A percentile compares a stretch with the other conserved stretches of the same genome.
phyloP scores from a whole-genome alignment of 129 eudicot genomes.

The Centella asiatica region DNA sequence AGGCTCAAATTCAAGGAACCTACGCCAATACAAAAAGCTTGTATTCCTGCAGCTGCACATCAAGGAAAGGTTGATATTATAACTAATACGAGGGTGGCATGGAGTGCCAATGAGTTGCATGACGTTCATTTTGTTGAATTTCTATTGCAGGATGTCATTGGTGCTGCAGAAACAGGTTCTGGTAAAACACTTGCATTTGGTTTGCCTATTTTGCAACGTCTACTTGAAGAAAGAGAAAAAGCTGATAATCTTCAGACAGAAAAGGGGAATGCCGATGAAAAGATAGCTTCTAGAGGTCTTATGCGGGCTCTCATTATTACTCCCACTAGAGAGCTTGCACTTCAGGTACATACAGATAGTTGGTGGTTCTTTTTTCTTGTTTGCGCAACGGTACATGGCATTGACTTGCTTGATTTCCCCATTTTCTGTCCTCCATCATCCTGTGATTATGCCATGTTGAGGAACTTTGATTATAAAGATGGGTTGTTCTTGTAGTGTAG shows the following conservation, averaged over 20 bases:
- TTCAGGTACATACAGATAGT: slow-evolving; percentile 50
- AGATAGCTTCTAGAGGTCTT: slow-evolving; percentile 47
- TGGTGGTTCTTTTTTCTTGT: slow-evolving; percentile 4
- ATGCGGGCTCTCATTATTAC: slow-evolving; percentile 86
- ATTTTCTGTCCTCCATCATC: background rate
- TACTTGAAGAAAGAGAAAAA: slow-evolving; percentile 82
- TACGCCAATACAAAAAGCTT: slow-evolving; percentile 87
- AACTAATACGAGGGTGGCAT: background rate
- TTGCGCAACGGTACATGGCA: background rate
- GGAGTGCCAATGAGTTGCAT: slow-evolving; percentile 2
- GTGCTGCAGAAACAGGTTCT: slow-evolving; percentile 98
- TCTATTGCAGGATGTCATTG: slow-evolving; percentile 74
- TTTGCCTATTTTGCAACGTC: slow-evolving; percentile 89
- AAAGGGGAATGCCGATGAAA: slow-evolving; percentile 43
- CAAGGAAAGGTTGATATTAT: slow-evolving; percentile 73
- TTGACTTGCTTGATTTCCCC: background rate
- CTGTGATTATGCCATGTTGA: background rate
- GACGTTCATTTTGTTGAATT: slow-evolving; percentile 14
- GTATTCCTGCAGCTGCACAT: slow-evolving; percentile 96
- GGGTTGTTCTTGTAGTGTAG: background rate
- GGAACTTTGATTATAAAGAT: background rate
- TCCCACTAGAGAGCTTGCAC: slow-evolving; percentile 95
- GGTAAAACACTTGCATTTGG: slow-evolving; percentile 99
- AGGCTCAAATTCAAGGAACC: slow-evolving; percentile 86
- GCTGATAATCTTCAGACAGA: slow-evolving; percentile 37